phyloP scores from a whole-genome alignment of 1,284 basidiomycete species.

The Ganoderma sinense region DNA sequence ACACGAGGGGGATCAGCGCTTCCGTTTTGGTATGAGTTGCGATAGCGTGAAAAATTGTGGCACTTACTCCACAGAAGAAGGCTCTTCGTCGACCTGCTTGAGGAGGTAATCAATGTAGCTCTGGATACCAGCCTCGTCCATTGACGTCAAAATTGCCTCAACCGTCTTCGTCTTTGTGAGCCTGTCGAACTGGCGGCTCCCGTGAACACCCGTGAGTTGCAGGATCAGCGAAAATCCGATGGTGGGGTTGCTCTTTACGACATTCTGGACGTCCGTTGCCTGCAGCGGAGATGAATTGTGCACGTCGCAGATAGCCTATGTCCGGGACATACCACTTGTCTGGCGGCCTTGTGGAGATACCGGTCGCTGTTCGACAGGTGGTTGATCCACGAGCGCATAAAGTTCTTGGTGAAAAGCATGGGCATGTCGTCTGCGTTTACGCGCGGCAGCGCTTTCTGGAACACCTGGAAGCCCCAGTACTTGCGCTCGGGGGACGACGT shows the following conservation, averaged over 20 bases:
- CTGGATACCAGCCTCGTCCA: constrained; percentile 81
- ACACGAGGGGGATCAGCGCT: constrained; percentile 21
- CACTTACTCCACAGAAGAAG: constrained; percentile 51
- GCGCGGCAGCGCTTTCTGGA: constrained; percentile 81
- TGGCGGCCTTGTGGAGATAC: constrained; percentile 89
- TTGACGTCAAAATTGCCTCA: constrained; percentile 82
- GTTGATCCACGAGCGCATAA: constrained; percentile 97
- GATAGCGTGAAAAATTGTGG: constrained; percentile 13
- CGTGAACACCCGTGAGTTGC: constrained; percentile 88
- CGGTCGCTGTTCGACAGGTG: constrained; percentile 90
- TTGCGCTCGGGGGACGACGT: constrained; percentile 90
- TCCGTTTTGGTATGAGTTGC: constrained; percentile 8
- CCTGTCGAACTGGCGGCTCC: constrained; percentile 90
- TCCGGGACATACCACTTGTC: constrained; percentile 67
- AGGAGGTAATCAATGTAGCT: constrained; percentile 82
- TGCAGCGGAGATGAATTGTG: constrained; percentile 37
- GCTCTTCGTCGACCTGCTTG: constrained; percentile 62
- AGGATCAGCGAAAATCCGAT: constrained; percentile 88
- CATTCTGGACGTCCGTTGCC: constrained; percentile 79
- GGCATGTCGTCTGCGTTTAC: constrained; percentile 75
- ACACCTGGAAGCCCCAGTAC: constrained; percentile 95
- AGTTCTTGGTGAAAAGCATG: constrained; percentile 93
- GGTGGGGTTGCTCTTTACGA: constrained; percentile 80
- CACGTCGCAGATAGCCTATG: constrained; percentile 9
- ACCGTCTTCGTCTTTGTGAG: constrained; percentile 95